phyloP scores from a whole-genome alignment of 2,329 filamentous ascomycete genomes.

The Penicillium janthinellum region DNA sequence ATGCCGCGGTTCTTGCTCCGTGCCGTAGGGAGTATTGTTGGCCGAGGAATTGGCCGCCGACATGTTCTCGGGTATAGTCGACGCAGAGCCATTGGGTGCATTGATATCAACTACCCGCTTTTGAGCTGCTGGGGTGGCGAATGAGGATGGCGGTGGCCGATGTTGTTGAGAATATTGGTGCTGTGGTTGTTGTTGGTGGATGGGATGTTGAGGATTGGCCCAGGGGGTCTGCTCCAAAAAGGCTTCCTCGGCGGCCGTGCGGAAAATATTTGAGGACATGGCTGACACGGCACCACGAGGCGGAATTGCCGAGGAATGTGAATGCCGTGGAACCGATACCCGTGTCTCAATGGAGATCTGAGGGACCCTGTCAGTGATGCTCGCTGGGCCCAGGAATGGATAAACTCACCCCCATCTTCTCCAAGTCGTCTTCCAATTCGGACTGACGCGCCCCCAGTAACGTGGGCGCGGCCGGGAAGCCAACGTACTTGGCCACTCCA shows the following conservation, averaged over 20 bases:
- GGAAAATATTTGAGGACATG: conserved; percentile 37
- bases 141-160: conserved; percentile 38
- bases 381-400: background rate
- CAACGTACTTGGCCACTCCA: conserved; percentile 90
- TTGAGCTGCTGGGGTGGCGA: conserved; percentile 48
- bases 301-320: conserved; percentile 31
- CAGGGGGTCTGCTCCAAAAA: conserved; percentile 88
- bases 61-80: conserved; percentile 48
- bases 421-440: conserved; percentile 84
- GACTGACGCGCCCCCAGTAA: conserved; percentile 70
- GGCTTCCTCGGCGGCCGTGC: conserved; percentile 71
- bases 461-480: conserved; percentile 91
- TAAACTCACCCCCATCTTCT: conserved; percentile 78
- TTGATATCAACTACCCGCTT: conserved; percentile 47
- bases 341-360: conserved; percentile 37
- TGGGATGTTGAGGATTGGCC: conserved; percentile 84
- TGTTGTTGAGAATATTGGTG: conserved; percentile 49
- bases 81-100: conserved; percentile 49
- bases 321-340: conserved; percentile 26
- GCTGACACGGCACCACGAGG: conserved; percentile 36
- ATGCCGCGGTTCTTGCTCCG: conserved; percentile 36
- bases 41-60: conserved; percentile 47
- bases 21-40: conserved; percentile 47
- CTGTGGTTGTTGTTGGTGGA: conserved; percentile 58
- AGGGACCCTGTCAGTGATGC: conserved; percentile 8